Evolutionary conservation across 306 rosid genomes (phyloP), one percentile per base, ranked within the genome.

Genomic region (Ceratonia siliqua): DNA sequence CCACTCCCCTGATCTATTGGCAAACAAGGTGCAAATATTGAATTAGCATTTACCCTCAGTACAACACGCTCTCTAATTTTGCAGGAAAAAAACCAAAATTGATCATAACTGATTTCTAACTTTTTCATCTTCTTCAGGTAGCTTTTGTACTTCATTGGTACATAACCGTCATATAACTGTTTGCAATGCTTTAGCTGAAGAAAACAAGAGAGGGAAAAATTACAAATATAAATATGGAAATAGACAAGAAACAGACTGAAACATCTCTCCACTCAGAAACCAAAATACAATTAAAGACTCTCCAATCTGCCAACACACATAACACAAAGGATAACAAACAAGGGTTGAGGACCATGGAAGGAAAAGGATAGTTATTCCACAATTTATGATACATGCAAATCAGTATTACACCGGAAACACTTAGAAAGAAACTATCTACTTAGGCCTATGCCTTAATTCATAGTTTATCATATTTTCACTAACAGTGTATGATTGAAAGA

Each of bases 1-100:
- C 99, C 99, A 95, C 78, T 95, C 99, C 59, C 98, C 99, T 46
- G 93, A 66, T 86, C 99, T 95, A 85, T 85, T 61, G 75, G 39
- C 67, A 84, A 62, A 66, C 57, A 72, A 82, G 5, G 78, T 42
- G 58, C 33, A 78, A 72, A 83, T 42, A 79, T 27, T 4, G 18
- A 76, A 82, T 82, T 70, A 80, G 78, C 35, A 43, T 58, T 79
- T 70, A 78, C 62, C 30, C 62, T 73, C 68, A 74, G n/a, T 55
- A 65, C 46, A 70, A 54, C 52, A 79, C 50, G 77, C 70, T 72
- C 74, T 72, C 27, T 59, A 75, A 76, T 57, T 57, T 68, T 59
- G 52, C 32, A 50, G 72, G 63, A 70, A 75, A 59, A 72, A 62
- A 85, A 76, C 52, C 66, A 85, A 62, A 67, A 84, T 32, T 58